Conservation (phyloP, 2,329 filamentous ascomycete genomes). For the Colletotrichum lupini region DNA sequence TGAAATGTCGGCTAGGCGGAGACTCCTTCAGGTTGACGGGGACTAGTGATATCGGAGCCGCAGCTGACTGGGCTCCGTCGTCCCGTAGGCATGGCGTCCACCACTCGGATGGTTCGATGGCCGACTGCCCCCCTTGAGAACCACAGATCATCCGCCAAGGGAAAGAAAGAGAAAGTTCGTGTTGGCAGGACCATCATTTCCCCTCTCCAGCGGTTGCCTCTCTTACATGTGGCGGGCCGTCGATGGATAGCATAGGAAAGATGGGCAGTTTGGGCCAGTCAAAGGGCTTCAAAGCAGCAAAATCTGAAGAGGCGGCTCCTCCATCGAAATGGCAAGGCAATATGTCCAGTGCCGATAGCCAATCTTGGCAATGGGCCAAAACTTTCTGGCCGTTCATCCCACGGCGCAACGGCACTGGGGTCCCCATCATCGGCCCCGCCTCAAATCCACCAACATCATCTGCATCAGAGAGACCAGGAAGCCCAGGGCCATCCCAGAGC, state of each 20-base stretch:
- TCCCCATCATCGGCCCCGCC: conserved; percentile 22
- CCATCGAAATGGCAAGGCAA: conserved; percentile 22
- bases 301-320: conserved; percentile 16
- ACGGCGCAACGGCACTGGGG: conserved; percentile 14
- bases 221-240: conserved; percentile 25
- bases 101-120: conserved; percentile 21
- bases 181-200: conserved; percentile 27
- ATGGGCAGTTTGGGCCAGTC: conserved; percentile 11
- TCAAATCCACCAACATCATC: conserved; percentile 14
- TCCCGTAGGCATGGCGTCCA: neutral
- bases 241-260: neutral
- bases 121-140: conserved; percentile 9
- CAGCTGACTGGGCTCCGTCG: conserved; percentile 1
- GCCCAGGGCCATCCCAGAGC: neutral
- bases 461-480: conserved; percentile 1
- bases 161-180: conserved; percentile 5
- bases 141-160: neutral
- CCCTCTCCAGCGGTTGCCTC: neutral
- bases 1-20: neutral
- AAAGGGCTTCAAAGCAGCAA: conserved; percentile 28
- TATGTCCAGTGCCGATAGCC: conserved; percentile 32
- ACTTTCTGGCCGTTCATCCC: conserved; percentile 25
- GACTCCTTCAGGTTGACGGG: neutral
- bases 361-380: conserved; percentile 31
- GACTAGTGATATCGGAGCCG: neutral